Percentiles rank a stretch among this genome's conserved stretches.
phyloP scores from a whole-genome alignment of 306 rosid genomes.

The Nissolia schottii region DNA sequence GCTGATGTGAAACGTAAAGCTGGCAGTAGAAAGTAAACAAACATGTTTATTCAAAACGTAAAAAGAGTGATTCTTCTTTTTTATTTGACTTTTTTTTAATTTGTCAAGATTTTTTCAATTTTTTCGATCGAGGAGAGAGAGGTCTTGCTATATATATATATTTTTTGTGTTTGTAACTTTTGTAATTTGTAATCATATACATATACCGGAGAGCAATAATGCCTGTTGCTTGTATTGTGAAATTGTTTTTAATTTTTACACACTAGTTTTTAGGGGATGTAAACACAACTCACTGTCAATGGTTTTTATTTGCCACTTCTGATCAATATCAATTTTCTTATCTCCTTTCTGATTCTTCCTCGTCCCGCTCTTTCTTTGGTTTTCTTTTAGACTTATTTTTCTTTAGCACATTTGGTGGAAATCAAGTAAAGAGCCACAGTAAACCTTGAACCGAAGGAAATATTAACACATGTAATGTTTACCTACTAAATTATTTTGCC shows the following conservation, averaged over 20 bases:
- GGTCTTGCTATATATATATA: conserved; percentile 22
- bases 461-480: neutral
- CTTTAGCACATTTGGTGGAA: no score
- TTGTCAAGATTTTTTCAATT: neutral
- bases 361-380: neutral
- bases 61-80: conserved; percentile 24
- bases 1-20: conserved; percentile 67
- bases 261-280: conserved; percentile 3
- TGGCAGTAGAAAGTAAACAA: conserved; percentile 65
- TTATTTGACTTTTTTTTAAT: neutral
- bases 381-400: neutral
- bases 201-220: conserved; percentile 78
- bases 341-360: neutral
- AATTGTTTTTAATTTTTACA: conserved; percentile 11
- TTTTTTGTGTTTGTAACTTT: conserved; percentile 31
- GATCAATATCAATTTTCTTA: neutral
- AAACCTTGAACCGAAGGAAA: neutral
- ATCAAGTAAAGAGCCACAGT: no score
- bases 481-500: no score
- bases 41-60: conserved; percentile 18
- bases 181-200: conserved; percentile 40
- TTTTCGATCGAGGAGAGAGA: conserved; percentile 33
- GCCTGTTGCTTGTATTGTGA: conserved; percentile 62
- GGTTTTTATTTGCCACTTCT: neutral
- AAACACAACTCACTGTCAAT: conserved; percentile 17